Evolutionary conservation across 352 stramenopile species (phyloP).

Genomic region (Phytophthora sojae): DNA sequence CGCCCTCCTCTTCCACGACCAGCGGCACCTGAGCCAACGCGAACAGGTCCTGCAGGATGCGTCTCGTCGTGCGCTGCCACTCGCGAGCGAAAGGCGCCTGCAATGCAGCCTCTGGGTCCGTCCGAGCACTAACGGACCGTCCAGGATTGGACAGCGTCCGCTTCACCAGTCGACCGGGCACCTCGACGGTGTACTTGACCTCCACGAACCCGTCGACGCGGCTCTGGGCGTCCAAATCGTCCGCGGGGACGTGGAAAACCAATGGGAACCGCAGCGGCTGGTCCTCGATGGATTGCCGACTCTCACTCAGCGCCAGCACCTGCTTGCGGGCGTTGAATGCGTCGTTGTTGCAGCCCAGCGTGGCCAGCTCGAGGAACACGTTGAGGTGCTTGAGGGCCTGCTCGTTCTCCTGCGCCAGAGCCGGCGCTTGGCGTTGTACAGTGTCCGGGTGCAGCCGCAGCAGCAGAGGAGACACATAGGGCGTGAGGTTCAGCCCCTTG

Average conservation of each 20-base stretch:
- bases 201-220: slow-evolving; percentile 30
- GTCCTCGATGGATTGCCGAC: slow-evolving; percentile 11
- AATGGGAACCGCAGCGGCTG: slow-evolving; percentile 60
- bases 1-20: slow-evolving; percentile 8
- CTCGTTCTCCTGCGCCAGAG: slow-evolving; percentile 65
- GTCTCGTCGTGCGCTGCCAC: slow-evolving; percentile 75
- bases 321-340: slow-evolving; percentile 61
- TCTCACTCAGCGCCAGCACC: slow-evolving; percentile 43
- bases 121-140: slow-evolving; percentile 20
- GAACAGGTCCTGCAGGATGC: slow-evolving; percentile 69
- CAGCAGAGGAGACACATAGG: slow-evolving; percentile 72
- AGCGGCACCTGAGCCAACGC: slow-evolving; percentile 64
- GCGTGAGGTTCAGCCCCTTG: slow-evolving; percentile 66
- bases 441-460: slow-evolving; percentile 76
- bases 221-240: slow-evolving; percentile 18
- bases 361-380: slow-evolving; percentile 72
- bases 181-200: slow-evolving; percentile 57
- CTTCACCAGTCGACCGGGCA: slow-evolving; percentile 60
- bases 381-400: slow-evolving; percentile 84
- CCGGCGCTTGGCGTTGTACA: slow-evolving; percentile 54
- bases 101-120: slow-evolving; percentile 43
- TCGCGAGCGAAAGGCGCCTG: slow-evolving; percentile 63
- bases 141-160: slow-evolving; percentile 58
- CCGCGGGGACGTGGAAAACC: slow-evolving; percentile 56
- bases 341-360: slow-evolving; percentile 77